A percentile compares a stretch with the other conserved stretches of the same genome.
Conservation (phyloP, 768 basidiomycete genomes). For the Ramaria sp. region DNA sequence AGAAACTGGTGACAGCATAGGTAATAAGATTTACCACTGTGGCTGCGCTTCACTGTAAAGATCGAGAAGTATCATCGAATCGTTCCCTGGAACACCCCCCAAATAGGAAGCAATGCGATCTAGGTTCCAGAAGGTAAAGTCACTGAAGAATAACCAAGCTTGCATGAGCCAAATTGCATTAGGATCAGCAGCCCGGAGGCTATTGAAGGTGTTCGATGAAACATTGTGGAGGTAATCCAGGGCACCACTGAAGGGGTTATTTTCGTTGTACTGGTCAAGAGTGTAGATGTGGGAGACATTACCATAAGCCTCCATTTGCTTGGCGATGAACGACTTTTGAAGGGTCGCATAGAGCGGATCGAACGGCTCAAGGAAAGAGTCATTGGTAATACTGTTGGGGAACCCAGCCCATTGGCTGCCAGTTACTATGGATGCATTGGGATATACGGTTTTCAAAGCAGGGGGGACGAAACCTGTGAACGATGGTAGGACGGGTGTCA, state of each 20-base stretch:
- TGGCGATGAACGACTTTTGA: slow-evolving; percentile 28
- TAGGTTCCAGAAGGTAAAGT: slow-evolving; percentile 26
- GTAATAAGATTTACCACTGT: slow-evolving; percentile 22
- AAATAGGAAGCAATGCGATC: slow-evolving; percentile 30
- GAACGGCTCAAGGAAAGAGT: slow-evolving; percentile 30
- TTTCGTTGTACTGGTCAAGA: slow-evolving; percentile 36
- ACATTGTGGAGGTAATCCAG: slow-evolving; percentile 23
- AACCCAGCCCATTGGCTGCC: slow-evolving; percentile 28
- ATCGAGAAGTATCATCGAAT: slow-evolving; percentile 31
- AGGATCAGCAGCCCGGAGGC: slow-evolving; percentile 28
- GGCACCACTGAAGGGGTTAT: slow-evolving; percentile 24
- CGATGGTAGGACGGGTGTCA: slow-evolving; percentile 31
- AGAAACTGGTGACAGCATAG: no score
- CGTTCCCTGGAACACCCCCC: slow-evolving; percentile 24
- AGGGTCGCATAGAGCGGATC: slow-evolving; percentile 26
- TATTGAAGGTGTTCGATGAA: slow-evolving; percentile 24
- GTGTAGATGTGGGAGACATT: slow-evolving; percentile 30
- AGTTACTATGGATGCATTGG: slow-evolving; percentile 24
- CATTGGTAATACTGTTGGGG: slow-evolving; percentile 23
- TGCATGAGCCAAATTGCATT: slow-evolving; percentile 32
- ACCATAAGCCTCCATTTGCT: slow-evolving; percentile 27
- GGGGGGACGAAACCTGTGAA: slow-evolving; percentile 32
- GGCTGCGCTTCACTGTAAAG: slow-evolving; percentile 29
- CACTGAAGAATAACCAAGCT: slow-evolving; percentile 30
- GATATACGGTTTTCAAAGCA: slow-evolving; percentile 20